Conservation (phyloP, 805 yeast species). For the Hanseniaspora jakobsenii region DNA sequence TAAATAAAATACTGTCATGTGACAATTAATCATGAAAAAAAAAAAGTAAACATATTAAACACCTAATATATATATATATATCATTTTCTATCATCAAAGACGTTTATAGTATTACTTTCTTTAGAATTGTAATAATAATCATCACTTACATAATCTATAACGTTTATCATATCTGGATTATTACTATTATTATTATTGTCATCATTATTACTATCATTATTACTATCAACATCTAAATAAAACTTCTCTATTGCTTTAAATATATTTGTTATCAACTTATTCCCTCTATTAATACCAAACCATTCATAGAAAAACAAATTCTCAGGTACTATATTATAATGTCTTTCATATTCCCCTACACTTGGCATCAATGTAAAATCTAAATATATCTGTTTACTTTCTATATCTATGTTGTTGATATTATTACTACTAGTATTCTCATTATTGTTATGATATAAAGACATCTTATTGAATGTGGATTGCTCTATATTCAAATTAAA, state of each 20-base stretch:
- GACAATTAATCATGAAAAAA: no score
- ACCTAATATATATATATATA: no score
- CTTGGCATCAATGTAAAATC: constrained; percentile 31
- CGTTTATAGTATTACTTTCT: no score
- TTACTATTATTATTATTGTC: no score
- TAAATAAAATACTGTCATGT: no score
- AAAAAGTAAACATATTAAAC: no score
- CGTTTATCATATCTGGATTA: background rate
- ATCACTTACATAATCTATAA: no score
- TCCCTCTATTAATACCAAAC: constrained; percentile 34
- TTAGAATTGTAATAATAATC: no score
- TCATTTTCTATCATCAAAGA: no score
- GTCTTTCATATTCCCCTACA: constrained; percentile 29
- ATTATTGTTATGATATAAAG: no score
- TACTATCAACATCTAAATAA: constrained; percentile 20
- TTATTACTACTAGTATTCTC: no score
- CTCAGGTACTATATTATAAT: constrained; percentile 28
- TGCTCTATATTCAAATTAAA: constrained; percentile 7
- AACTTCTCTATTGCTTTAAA: constrained; percentile 31
- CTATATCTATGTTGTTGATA: background rate
- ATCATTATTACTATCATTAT: constrained; percentile 16
- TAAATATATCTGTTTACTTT: background rate
- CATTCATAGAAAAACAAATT: constrained; percentile 28
- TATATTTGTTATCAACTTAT: constrained; percentile 29
- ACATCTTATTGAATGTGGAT: background rate